Evolutionary conservation across 352 stramenopile species (phyloP).

Genomic region (Phytophthora tubulina): DNA sequence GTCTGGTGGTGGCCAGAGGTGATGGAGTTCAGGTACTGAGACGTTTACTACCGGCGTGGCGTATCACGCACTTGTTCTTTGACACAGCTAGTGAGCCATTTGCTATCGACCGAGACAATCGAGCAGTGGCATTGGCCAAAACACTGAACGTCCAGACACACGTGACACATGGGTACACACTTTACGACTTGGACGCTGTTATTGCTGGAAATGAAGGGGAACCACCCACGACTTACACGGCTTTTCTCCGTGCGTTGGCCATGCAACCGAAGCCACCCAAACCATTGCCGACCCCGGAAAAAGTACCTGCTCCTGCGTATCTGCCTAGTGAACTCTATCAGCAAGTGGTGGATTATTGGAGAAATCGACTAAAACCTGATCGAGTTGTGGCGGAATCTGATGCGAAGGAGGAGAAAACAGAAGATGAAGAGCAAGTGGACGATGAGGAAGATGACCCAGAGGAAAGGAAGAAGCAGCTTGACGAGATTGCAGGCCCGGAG

Average conservation of each 20-base stretch:
- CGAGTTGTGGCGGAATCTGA: constrained; percentile 12
- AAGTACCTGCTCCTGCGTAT: constrained; percentile 47
- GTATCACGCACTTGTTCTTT: constrained; percentile 92
- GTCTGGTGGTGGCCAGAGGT: constrained; percentile 79
- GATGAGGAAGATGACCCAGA: constrained; percentile 32
- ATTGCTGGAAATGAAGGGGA: constrained; percentile 63
- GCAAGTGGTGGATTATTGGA: constrained; percentile 69
- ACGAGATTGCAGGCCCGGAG: constrained; percentile 63
- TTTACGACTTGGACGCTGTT: constrained; percentile 78
- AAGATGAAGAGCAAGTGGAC: constrained; percentile 29
- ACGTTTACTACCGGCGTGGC: constrained; percentile 84
- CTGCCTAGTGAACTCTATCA: constrained; percentile 70
- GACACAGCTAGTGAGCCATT: constrained; percentile 94
- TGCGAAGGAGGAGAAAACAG: constrained; percentile 33
- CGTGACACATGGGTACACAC: constrained; percentile 68
- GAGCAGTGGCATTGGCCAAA: constrained; percentile 63
- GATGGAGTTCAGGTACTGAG: constrained; percentile 85
- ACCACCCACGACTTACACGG: constrained; percentile 82
- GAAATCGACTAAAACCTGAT: constrained; percentile 31
- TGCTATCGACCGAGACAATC: constrained; percentile 80
- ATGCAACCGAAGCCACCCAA: constrained; percentile 61
- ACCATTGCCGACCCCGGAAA: constrained; percentile 60
- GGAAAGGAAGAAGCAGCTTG: constrained; percentile 40
- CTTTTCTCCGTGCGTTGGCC: constrained; percentile 66
- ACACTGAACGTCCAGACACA: constrained; percentile 76